Percentiles rank a stretch among this genome's conserved stretches.
Conservation (phyloP, 202 grass and related monocot species). For the Zizania palustris region DNA sequence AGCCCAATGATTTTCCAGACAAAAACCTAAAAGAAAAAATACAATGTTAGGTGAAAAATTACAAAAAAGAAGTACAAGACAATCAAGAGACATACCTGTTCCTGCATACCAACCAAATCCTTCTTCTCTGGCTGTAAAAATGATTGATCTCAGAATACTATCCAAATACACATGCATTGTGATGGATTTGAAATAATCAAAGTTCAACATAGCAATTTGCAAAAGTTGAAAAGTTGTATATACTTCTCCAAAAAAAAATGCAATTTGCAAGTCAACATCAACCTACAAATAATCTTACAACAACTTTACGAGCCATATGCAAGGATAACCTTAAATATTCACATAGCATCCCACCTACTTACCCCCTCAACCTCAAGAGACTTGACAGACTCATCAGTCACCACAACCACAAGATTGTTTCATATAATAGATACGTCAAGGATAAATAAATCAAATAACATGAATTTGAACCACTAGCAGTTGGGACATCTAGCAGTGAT, state of each 20-base stretch:
- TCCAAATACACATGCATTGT: background rate
- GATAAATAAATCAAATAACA: constrained; percentile 17
- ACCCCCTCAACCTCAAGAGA: background rate
- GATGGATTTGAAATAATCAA: background rate
- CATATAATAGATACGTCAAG: background rate
- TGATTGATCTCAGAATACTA: constrained; percentile 6
- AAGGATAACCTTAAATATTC: background rate
- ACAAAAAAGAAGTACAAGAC: background rate
- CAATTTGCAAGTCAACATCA: background rate
- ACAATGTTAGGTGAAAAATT: background rate
- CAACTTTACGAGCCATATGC: background rate
- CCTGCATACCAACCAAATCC: constrained; percentile 84
- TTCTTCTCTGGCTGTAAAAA: constrained; percentile 79
- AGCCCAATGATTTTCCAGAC: constrained; percentile 96
- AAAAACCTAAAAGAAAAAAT: constrained; percentile 71
- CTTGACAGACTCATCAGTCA: background rate
- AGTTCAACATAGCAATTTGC: too few species aligned
- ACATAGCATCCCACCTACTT: background rate
- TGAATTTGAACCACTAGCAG: constrained; percentile 1
- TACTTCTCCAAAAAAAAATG: background rate
- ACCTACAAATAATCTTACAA: background rate
- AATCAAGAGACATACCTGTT: constrained; percentile 69
- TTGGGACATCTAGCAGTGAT: background rate
- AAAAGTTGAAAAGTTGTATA: background rate
- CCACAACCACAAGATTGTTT: background rate